These are phyloP conservation scores for Carpinus viminea DNA, from an alignment of 306 rosid genomes.

Conservation along the genomic window DNA sequence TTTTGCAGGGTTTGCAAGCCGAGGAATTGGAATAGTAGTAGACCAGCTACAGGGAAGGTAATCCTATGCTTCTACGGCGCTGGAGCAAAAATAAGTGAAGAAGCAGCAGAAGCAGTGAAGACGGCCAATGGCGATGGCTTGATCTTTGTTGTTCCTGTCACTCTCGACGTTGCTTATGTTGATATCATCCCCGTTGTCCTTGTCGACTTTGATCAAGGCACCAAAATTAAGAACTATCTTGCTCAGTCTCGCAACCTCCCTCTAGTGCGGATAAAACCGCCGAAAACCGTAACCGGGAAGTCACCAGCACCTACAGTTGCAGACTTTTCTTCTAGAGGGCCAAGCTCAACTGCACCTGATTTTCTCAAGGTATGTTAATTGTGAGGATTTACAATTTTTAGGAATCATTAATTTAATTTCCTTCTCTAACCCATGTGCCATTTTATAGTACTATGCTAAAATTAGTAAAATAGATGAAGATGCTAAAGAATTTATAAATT, in stretches of 20 bases:
- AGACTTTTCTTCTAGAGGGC: conserved; percentile 64
- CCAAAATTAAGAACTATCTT: conserved; percentile 38
- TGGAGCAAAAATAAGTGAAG: conserved; percentile 25
- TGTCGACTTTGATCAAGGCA: conserved; percentile 40
- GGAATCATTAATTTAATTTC: neutral
- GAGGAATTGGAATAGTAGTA: conserved; percentile 13
- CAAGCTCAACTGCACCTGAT: conserved; percentile 44
- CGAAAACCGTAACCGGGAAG: conserved; percentile 25
- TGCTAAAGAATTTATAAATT: neutral
- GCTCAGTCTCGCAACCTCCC: conserved; percentile 37
- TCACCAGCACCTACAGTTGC: conserved; percentile 50
- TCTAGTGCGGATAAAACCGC: conserved; percentile 18
- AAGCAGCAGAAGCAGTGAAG: conserved; percentile 38
- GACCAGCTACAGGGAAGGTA: conserved; percentile 31
- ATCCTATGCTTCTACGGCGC: conserved; percentile 46
- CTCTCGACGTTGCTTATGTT: conserved; percentile 26
- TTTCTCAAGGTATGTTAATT: conserved; percentile 46
- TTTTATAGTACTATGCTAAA: neutral
- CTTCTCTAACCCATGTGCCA: neutral
- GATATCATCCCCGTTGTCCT: conserved; percentile 42
- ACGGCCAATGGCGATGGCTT: conserved; percentile 42
- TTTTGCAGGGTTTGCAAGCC: conserved; percentile 37
- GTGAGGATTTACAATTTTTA: neutral
- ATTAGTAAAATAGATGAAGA: neutral
- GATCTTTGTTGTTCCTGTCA: conserved; percentile 41